Conservation (phyloP, 192 early-diverging fungal species). For the Linnemannia hyalina region DNA sequence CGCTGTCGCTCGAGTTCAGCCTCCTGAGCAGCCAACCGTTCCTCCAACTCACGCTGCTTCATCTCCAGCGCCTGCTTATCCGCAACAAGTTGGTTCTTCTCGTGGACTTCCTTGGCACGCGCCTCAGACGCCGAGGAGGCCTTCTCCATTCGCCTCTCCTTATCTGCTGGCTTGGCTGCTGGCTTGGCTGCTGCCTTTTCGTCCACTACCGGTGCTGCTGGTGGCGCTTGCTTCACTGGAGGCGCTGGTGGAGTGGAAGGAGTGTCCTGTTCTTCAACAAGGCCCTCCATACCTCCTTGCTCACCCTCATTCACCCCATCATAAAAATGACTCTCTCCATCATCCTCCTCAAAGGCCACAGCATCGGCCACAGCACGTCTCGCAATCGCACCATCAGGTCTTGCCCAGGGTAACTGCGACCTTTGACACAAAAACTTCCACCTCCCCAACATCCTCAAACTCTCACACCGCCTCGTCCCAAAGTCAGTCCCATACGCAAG, state of each 20-base stretch:
- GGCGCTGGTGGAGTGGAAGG: neutral
- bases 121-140: slow-evolving; percentile 5
- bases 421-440: slow-evolving; percentile 88
- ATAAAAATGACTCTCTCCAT: neutral
- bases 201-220: slow-evolving; percentile 3
- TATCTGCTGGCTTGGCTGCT: neutral
- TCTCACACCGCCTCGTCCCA: slow-evolving; percentile 73
- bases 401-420: slow-evolving; percentile 18
- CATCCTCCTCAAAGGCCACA: neutral
- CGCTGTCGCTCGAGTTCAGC: neutral
- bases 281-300: neutral
- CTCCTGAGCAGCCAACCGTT: neutral
- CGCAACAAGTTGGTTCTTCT: slow-evolving; percentile 13
- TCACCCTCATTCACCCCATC: neutral
- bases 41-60: slow-evolving; percentile 13
- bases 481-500: slow-evolving; percentile 86
- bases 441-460: slow-evolving; percentile 78
- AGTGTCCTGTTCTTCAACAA: neutral
- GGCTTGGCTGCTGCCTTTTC: neutral
- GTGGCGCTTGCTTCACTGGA: too few relatives aligned
- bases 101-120: slow-evolving; percentile 9
- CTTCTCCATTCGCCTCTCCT: neutral
- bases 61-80: slow-evolving; percentile 1
- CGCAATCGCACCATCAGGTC: slow-evolving; percentile 4
- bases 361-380: neutral